These are phyloP conservation scores for Fusarium domesticum DNA, from an alignment of 2,329 filamentous ascomycete species.

Conservation along the genomic window DNA sequence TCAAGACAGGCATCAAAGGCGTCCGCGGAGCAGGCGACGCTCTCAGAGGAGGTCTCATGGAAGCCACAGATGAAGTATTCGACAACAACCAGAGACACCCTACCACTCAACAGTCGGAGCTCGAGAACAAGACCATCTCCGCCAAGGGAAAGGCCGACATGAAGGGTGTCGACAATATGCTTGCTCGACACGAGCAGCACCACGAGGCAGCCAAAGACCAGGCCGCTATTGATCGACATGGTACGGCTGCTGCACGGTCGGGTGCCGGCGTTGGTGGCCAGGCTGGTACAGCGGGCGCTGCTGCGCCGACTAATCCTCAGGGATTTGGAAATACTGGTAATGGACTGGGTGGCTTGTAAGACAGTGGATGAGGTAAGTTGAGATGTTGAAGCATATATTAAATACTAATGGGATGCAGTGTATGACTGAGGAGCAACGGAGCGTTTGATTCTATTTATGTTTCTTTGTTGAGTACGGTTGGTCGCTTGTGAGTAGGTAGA, in stretches of 20 bases:
- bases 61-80: slow-evolving; percentile 22
- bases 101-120: background rate
- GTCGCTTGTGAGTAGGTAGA: no score
- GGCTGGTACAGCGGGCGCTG: background rate
- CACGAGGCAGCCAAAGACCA: background rate
- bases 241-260: background rate
- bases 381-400: background rate
- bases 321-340: background rate
- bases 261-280: background rate
- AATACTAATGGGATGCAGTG: no score
- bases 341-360: background rate
- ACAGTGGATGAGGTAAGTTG: background rate
- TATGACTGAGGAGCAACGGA: no score
- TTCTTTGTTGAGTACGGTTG: no score
- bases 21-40: slow-evolving; percentile 24
- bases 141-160: slow-evolving; percentile 24
- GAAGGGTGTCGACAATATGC: slow-evolving; percentile 13
- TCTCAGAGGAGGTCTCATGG: slow-evolving; percentile 17
- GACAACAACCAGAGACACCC: slow-evolving; percentile 17
- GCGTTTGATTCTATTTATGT: no score
- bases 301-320: background rate
- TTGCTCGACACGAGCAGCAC: slow-evolving; percentile 21
- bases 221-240: background rate
- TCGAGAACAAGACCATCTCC: slow-evolving; percentile 7
- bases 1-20: slow-evolving; percentile 25